Evolutionary conservation across 2,329 filamentous ascomycete genomes (phyloP).

Genomic region (Fusarium virguliforme): DNA sequence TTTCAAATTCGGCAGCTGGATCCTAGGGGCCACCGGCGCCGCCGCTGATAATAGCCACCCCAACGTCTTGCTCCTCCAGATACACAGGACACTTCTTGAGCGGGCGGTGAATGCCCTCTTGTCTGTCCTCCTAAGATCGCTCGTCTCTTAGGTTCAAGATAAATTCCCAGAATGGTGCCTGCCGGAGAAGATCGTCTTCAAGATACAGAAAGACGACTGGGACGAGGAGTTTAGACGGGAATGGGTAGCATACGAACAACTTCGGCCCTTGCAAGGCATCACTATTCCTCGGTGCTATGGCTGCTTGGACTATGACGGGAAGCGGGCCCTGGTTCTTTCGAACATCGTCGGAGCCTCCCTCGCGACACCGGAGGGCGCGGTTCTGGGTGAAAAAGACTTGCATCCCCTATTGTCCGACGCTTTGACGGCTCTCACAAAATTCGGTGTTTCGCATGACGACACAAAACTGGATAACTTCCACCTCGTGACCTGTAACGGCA

Average conservation of each 20-base stretch:
- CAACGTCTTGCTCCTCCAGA: neutral
- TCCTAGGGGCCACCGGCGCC: neutral
- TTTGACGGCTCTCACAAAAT: conserved; percentile 27
- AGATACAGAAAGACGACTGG: conserved; percentile 48
- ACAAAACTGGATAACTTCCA: conserved; percentile 48
- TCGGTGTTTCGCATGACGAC: conserved; percentile 44
- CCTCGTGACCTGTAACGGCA: conserved; percentile 31
- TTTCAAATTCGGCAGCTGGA: neutral
- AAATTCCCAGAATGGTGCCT: conserved; percentile 37
- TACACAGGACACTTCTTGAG: neutral
- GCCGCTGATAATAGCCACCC: neutral
- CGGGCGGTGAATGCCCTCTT: neutral
- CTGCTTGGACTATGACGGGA: conserved; percentile 36
- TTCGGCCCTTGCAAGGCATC: conserved; percentile 45
- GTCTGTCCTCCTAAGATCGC: neutral
- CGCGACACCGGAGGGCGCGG: conserved; percentile 40
- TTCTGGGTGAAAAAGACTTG: conserved; percentile 30
- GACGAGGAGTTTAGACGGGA: conserved; percentile 50
- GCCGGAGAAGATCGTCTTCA: conserved; percentile 43
- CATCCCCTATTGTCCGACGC: conserved; percentile 15
- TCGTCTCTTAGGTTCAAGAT: neutral
- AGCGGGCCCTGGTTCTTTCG: conserved; percentile 46
- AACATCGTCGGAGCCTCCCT: conserved; percentile 46
- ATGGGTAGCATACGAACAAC: conserved; percentile 40
- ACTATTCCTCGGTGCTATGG: conserved; percentile 47